Base-by-base conservation (phyloP, 352 stramenopile species). In the Phytophthora fragariae region DNA sequence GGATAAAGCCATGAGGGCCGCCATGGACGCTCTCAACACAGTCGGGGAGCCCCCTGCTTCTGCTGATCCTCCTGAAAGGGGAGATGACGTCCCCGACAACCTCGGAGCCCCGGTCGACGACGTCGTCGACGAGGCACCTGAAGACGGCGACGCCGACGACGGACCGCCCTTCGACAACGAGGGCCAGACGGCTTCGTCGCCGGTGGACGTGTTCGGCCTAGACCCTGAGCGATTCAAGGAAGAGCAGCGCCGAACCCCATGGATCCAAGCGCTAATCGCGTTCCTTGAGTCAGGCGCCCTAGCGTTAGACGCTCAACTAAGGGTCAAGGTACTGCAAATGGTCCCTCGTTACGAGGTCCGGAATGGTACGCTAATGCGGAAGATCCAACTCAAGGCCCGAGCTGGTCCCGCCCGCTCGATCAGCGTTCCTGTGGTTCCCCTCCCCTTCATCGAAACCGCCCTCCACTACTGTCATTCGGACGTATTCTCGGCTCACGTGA, bases 401-500 rank as follows among this genome's bases (percentile, higher is more conserved):
- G 49, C 27, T 1, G 64, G 47, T 7, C 55, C n/a, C 3, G 64
- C 64, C 2, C 46, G 35, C 10, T 35, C 55, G 0, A 24, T 65
- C 3, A 49, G 7, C 2, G 56, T 71, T 11, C 56, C 56, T 2
- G 56, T 65, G 7, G 7, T 71, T 6, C 56, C 64, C 0, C 11
- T 47, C 1, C 8, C 47, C 2, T 71, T 49, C 17, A 44, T 71
- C 2, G 64, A 57, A 2, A 66, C 65, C 1, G 65, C 66, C 3
- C 39, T 71, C 7, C 46, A 65, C n/a, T 62, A 39, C 46, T 71
- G 64, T 31, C 64, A 71, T 15, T 11, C 19, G 1, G 65, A 66
- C n/a, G 4, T 66, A 4, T 9, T 72, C 24, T 56, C 57, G 3
- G 21, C 49, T 0, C 49, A 66, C 15, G n/a, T 52, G 47, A 49